These are phyloP conservation scores for Metschnikowia picachoensis DNA, from an alignment of 805 yeast species.

Conservation along the genomic window DNA sequence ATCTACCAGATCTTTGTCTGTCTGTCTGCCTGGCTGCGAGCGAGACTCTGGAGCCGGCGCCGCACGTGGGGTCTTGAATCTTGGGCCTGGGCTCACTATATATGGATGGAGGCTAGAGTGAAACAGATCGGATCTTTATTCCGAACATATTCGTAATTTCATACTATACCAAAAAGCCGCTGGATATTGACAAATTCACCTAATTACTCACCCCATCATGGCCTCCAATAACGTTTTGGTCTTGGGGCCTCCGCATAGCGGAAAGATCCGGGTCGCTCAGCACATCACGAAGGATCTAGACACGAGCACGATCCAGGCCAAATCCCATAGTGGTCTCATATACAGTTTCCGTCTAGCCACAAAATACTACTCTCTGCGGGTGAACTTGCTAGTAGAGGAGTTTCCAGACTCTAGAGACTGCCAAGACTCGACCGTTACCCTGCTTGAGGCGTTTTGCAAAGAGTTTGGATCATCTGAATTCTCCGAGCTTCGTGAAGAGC, in stretches of 20 bases:
- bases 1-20: too few relatives aligned
- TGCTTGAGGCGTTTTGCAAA: conserved; percentile 30
- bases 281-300: conserved; percentile 26
- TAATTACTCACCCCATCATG: not conserved
- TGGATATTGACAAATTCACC: too few relatives aligned
- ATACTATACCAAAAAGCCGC: too few relatives aligned
- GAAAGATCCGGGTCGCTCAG: conserved; percentile 33
- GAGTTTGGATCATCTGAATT: conserved; percentile 39
- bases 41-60: too few relatives aligned
- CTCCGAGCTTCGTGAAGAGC: conserved; percentile 40
- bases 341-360: conserved; percentile 24
- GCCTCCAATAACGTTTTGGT: conserved; percentile 39
- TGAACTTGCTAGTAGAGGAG: conserved; percentile 37
- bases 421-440: conserved; percentile 1
- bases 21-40: too few relatives aligned
- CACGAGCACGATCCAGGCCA: conserved; percentile 31
- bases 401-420: conserved; percentile 24
- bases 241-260: conserved; percentile 41
- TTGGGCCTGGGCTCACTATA: too few relatives aligned
- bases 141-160: too few relatives aligned
- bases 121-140: too few relatives aligned
- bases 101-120: too few relatives aligned
- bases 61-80: too few relatives aligned
- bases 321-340: conserved; percentile 33
- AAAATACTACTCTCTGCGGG: conserved; percentile 28